Conservation (phyloP, 441 rosid species). For the Flueggea neowawraea region DNA sequence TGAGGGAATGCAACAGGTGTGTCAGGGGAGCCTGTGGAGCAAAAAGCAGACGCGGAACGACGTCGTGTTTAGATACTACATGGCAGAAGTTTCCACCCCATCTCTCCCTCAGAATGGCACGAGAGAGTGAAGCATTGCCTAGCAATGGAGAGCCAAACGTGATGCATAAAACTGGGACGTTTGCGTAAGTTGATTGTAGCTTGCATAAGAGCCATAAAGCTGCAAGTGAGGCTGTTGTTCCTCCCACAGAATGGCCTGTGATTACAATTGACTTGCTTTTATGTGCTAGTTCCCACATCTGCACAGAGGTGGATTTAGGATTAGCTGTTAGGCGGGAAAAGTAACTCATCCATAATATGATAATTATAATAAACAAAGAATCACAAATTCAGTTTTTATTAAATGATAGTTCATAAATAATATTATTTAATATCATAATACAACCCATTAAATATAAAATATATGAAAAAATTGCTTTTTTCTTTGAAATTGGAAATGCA, state of each 20-base stretch:
- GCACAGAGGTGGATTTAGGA: no score
- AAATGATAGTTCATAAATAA: no score
- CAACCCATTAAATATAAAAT: no score
- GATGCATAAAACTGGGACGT: slow-evolving; percentile 49
- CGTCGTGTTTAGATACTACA: slow-evolving; percentile 55
- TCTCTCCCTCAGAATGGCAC: slow-evolving; percentile 42
- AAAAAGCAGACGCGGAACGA: slow-evolving; percentile 47
- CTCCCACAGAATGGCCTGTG: slow-evolving; percentile 22
- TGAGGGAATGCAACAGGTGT: slow-evolving; percentile 19
- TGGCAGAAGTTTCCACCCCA: slow-evolving; percentile 69
- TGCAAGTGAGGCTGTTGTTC: slow-evolving; percentile 7
- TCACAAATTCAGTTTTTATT: no score
- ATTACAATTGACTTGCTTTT: slow-evolving; percentile 49
- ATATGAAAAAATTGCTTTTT: no score
- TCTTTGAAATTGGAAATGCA: no score
- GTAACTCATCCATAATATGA: no score
- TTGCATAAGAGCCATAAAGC: slow-evolving; percentile 69
- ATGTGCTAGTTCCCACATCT: slow-evolving; percentile 28
- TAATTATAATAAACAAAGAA: no score
- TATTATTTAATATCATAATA: no score
- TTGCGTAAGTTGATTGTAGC: slow-evolving; percentile 19
- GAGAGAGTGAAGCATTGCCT: slow-evolving; percentile 51
- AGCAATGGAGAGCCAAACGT: slow-evolving; percentile 80
- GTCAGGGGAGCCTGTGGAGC: slow-evolving; percentile 20
- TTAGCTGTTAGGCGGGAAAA: no score